A percentile compares a stretch with the other conserved stretches of the same genome.
Conservation (phyloP, 1,284 basidiomycete genomes). For the Sporisorium sorghi region DNA sequence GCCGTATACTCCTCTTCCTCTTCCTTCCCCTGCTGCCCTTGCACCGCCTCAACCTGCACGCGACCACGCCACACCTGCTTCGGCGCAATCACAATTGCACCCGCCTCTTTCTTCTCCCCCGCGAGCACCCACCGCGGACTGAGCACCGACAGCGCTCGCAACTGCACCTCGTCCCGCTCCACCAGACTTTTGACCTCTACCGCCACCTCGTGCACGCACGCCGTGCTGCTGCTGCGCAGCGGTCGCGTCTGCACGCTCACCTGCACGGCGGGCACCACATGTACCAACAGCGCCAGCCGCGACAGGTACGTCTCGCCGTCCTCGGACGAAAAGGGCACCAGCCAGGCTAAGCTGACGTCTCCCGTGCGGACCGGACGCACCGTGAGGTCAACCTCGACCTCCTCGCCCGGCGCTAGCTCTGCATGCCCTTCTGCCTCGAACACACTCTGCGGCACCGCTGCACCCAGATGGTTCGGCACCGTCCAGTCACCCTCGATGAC, state of each 20-base stretch:
- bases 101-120: not conserved
- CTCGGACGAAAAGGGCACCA: slow-evolving; percentile 26
- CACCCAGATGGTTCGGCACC: slow-evolving; percentile 63
- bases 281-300: slow-evolving; percentile 24
- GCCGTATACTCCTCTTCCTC: slow-evolving; percentile 29
- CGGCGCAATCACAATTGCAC: slow-evolving; percentile 12
- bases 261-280: slow-evolving; percentile 34
- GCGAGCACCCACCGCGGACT: slow-evolving; percentile 26
- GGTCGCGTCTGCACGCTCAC: slow-evolving; percentile 29
- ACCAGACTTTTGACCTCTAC: slow-evolving; percentile 34
- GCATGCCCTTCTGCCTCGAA: not conserved
- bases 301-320: slow-evolving; percentile 37
- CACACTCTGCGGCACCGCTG: slow-evolving; percentile 14
- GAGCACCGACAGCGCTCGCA: slow-evolving; percentile 31
- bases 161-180: slow-evolving; percentile 2
- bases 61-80: slow-evolving; percentile 28
- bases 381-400: slow-evolving; percentile 16
- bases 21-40: not conserved
- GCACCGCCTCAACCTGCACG: slow-evolving; percentile 6
- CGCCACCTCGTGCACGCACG: slow-evolving; percentile 18
- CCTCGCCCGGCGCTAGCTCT: slow-evolving; percentile 31
- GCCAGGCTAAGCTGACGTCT: slow-evolving; percentile 20
- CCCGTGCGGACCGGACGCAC: slow-evolving; percentile 22
- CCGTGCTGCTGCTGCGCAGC: not conserved
- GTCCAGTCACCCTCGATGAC: slow-evolving; percentile 26